A percentile compares a stretch with the other conserved stretches of the same genome.
phyloP scores from a whole-genome alignment of 2,329 filamentous ascomycete species.

The Helotiales sp. region DNA sequence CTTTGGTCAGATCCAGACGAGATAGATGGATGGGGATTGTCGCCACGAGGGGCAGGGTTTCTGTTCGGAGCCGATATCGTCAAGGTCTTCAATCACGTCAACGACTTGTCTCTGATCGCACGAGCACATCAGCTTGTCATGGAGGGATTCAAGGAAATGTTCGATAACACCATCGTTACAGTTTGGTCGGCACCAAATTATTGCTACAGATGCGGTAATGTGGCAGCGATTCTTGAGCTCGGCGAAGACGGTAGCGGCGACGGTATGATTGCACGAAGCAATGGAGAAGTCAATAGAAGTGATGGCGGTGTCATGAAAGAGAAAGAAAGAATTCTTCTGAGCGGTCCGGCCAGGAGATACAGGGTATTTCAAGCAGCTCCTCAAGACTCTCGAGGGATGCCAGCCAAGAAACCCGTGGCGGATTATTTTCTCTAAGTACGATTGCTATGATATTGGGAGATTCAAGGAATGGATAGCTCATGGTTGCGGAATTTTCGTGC shows the following conservation, averaged over 20 bases:
- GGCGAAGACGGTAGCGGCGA: constrained; percentile 86
- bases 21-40: constrained; percentile 94
- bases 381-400: constrained; percentile 96
- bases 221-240: constrained; percentile 91
- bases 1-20: constrained; percentile 98
- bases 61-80: constrained; percentile 96
- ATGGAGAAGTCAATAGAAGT: constrained; percentile 57
- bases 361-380: constrained; percentile 95
- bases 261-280: constrained; percentile 42
- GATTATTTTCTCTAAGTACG: constrained; percentile 80
- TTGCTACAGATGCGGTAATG: constrained; percentile 90
- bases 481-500: background rate
- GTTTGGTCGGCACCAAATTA: constrained; percentile 99
- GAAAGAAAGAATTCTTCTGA: constrained; percentile 57
- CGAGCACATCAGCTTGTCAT: constrained; percentile 97
- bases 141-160: constrained; percentile 99
- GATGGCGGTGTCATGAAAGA: constrained; percentile 58
- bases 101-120: constrained; percentile 89
- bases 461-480: background rate
- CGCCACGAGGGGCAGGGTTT: constrained; percentile 92
- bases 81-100: constrained; percentile 92
- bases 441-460: background rate
- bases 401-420: constrained; percentile 95
- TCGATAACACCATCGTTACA: constrained; percentile 91
- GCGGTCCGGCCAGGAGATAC: constrained; percentile 86